Evolutionary conservation across 352 stramenopile genomes (phyloP), one percentile per base, ranked within the genome.

Genomic region (Phytophthora syringae): DNA sequence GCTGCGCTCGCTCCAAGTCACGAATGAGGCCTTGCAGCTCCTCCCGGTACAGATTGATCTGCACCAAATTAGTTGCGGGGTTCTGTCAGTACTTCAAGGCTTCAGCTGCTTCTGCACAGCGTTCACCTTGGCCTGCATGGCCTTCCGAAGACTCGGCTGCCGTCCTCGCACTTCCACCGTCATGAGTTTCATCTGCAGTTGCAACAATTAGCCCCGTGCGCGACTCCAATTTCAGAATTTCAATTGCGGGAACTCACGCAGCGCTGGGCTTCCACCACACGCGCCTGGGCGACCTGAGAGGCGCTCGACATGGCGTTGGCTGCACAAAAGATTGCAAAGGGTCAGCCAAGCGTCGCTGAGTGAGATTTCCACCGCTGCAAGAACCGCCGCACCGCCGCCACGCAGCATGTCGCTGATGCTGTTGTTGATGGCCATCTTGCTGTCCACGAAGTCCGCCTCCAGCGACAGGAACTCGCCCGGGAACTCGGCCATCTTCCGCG

Each of bases 381-480:
- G n/a, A 37, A 18, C 16, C 15, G 11, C 13, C 40, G 20, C 59
- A 79, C 85, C 72, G 64, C 84, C 70, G 21, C 72, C 72, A n/a
- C 73, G 70, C 36, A 89, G 47, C 7, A 93, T 84, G 16, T 84
- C 77, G 52, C 82, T 84, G 51, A 93, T 82, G 45, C 59, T 79
- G 72, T 93, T 92, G 70, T 93, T 93, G 51, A 93, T 90, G 21
- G 80, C 71, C 60, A 90, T 90, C 71, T 93, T 93, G 72, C 78
- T 83, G 40, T 93, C 82, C 45, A 93, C 79, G 49, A 90, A 93
- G 67, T 93, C 82, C 60, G 88, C 85, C 69, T 92, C 85, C 20
- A 92, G 77, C 48, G 78, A 83, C 51, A 76, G 67, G 61, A 93
- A 93, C 62, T 86, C 74, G 6, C 70, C 60, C 24, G 80, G 80